Evolutionary conservation across 768 basidiomycete genomes (phyloP).

Genomic region (Boletus barrowsii): DNA sequence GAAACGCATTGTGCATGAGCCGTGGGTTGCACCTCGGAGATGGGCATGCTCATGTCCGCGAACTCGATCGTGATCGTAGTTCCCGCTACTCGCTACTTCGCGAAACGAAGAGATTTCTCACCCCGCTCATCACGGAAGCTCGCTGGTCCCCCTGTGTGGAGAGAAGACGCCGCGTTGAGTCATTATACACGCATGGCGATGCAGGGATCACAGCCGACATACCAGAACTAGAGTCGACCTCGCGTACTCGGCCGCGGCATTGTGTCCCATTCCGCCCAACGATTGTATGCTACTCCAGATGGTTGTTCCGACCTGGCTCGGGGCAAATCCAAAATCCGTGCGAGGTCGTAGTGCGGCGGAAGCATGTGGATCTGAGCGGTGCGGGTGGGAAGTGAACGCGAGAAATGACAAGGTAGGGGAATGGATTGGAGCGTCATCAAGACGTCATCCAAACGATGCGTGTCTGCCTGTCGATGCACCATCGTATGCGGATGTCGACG

Average conservation of each 20-base stretch:
- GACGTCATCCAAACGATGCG: conserved; percentile 15
- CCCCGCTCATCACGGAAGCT: conserved; percentile 24
- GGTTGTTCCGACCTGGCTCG: conserved; percentile 57
- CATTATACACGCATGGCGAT: conserved; percentile 4
- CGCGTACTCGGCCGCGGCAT: conserved; percentile 44
- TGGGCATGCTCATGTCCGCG: conserved; percentile 1
- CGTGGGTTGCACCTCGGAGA: conserved; percentile 16
- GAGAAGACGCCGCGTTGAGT: conserved; percentile 16
- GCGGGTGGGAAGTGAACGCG: conserved; percentile 48
- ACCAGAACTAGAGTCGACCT: conserved; percentile 25
- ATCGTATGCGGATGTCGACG: conserved; percentile 10
- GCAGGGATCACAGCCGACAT: conserved; percentile 1
- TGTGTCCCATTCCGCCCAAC: conserved; percentile 58
- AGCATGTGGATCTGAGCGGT: conserved; percentile 24
- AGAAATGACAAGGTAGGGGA: conserved; percentile 62
- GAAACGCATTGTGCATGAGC: conserved; percentile 3
- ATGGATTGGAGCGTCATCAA: conserved; percentile 46
- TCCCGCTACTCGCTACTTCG: conserved; percentile 40
- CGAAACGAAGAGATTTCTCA: conserved; percentile 49
- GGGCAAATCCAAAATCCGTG: conserved; percentile 49
- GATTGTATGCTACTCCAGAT: conserved; percentile 64
- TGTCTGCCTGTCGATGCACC: conserved; percentile 25
- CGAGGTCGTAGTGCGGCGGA: conserved; percentile 16
- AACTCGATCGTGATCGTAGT: conserved; percentile 8
- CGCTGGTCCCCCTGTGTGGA: conserved; percentile 21